Conservation (phyloP, 2,329 filamentous ascomycete species). For the Alternaria sp. region DNA sequence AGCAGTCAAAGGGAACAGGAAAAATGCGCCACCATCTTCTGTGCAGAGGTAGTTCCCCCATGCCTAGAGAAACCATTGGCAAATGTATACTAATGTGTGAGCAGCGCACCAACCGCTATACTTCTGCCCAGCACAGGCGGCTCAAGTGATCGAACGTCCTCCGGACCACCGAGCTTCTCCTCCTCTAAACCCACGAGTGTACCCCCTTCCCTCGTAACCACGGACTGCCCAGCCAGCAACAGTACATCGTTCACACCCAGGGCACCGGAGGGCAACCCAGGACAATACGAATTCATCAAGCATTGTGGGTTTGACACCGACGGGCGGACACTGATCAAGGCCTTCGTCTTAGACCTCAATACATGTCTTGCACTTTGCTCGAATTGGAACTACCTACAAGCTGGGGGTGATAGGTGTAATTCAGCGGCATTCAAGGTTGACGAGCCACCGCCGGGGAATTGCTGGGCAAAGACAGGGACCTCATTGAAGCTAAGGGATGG, state of each 20-base stretch:
- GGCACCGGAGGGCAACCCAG: background rate
- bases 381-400: background rate
- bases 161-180: background rate
- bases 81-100: background rate
- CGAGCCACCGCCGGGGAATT: background rate
- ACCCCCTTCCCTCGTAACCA: background rate
- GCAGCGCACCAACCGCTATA: background rate
- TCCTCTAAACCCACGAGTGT: background rate
- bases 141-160: background rate
- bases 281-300: background rate
- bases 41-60: background rate
- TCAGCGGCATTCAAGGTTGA: background rate
- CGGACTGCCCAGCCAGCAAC: background rate
- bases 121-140: background rate
- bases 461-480: background rate
- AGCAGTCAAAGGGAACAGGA: background rate
- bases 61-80: background rate
- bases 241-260: background rate
- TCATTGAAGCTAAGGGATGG: background rate
- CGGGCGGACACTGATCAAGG: background rate
- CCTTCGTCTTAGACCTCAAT: background rate
- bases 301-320: background rate
- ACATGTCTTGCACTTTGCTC: background rate
- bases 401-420: background rate
- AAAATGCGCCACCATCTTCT: background rate